A percentile compares a stretch with the other conserved stretches of the same genome.
Evolutionary conservation across 148 eudicot species (phyloP).

Genomic region (Diospyros lotus): DNA sequence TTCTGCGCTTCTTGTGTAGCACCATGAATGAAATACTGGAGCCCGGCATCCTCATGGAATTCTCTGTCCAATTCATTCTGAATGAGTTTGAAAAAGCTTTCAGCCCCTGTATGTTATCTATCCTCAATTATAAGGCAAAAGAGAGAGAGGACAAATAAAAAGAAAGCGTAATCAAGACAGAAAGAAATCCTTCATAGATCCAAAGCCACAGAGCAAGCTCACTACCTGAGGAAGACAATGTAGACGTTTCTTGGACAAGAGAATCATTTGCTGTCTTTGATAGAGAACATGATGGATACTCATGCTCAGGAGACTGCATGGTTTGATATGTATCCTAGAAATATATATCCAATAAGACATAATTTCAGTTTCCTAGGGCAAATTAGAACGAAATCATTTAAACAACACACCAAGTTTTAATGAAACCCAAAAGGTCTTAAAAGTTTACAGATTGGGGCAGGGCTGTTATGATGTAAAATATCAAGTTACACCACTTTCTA

Average conservation of each 20-base stretch:
- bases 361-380: too few relatives aligned
- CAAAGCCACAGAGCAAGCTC: background rate
- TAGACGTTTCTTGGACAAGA: slow-evolving; percentile 21
- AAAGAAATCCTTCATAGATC: slow-evolving; percentile 2
- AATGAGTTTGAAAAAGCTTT: slow-evolving; percentile 16
- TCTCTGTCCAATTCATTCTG: slow-evolving; percentile 17
- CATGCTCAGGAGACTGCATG: slow-evolving; percentile 19
- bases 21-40: slow-evolving; percentile 14
- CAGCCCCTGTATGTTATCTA: slow-evolving; percentile 23
- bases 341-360: background rate
- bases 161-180: background rate
- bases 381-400: too few relatives aligned
- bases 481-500: background rate
- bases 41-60: slow-evolving; percentile 14
- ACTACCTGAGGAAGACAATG: slow-evolving; percentile 24
- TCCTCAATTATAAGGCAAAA: background rate
- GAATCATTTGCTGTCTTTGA: slow-evolving; percentile 18
- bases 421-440: too few relatives aligned
- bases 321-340: slow-evolving; percentile 31
- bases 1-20: slow-evolving; percentile 30
- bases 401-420: too few relatives aligned
- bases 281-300: slow-evolving; percentile 21
- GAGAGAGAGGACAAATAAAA: background rate
- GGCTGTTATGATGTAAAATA: background rate
- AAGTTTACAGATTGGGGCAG: too few relatives aligned